Conservation (phyloP, 257 asterid species). For the Capsicum rhomboideum region DNA sequence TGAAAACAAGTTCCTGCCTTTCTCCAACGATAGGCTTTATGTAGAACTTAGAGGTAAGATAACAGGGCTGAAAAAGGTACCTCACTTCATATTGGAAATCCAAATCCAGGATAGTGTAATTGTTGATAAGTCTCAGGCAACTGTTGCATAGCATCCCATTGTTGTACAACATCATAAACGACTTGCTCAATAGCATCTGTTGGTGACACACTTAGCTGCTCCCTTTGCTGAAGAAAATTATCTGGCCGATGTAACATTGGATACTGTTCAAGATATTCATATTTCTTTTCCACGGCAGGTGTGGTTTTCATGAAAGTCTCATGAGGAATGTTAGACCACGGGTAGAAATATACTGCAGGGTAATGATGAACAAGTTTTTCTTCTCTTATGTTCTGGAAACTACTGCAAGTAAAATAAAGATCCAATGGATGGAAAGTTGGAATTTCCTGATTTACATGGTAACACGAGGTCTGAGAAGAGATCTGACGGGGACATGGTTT, state of each 20-base stretch:
- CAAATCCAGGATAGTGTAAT: background rate
- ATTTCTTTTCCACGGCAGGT: slow-evolving; percentile 4
- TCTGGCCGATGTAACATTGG: slow-evolving; percentile 26
- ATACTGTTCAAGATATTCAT: slow-evolving; percentile 9
- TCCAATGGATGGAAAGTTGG: background rate
- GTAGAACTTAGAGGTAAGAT: background rate
- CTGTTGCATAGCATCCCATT: background rate
- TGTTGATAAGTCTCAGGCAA: background rate
- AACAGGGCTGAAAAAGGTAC: background rate
- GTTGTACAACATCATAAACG: background rate
- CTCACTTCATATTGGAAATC: slow-evolving; percentile 1
- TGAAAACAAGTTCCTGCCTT: background rate
- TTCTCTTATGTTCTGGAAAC: slow-evolving; percentile 1
- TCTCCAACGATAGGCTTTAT: background rate
- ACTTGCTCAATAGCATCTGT: background rate
- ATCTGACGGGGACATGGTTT: slow-evolving; percentile 8
- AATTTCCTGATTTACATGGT: background rate
- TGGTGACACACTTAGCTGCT: background rate
- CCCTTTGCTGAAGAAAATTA: slow-evolving; percentile 1
- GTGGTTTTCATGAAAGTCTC: slow-evolving; percentile 2
- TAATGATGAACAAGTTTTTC: background rate
- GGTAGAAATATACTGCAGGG: slow-evolving; percentile 9
- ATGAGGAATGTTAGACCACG: slow-evolving; percentile 8
- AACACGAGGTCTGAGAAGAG: slow-evolving; percentile 2
- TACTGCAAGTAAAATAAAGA: slow-evolving; percentile 4